These are phyloP conservation scores for Ceriops decandra DNA, from an alignment of 345 rosid genomes.

Conservation along the genomic window DNA sequence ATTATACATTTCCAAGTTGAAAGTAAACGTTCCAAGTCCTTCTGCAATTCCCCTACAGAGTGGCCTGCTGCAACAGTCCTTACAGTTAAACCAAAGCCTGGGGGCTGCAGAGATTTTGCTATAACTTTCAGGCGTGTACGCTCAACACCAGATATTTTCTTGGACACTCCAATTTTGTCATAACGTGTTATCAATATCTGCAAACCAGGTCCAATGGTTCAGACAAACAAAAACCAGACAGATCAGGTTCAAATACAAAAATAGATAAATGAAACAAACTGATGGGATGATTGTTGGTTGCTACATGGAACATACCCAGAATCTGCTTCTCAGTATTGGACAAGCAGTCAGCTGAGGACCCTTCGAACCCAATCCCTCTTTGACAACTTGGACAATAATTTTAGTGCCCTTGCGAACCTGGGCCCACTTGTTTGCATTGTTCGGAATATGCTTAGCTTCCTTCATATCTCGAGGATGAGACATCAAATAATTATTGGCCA, in stretches of 20 bases:
- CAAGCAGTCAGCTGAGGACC: conserved; percentile 86
- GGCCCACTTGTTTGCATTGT: conserved; percentile 58
- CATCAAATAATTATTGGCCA: conserved; percentile 24
- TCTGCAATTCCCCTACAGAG: conserved; percentile 80
- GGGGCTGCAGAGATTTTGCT: conserved; percentile 89
- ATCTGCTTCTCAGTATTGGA: conserved; percentile 90
- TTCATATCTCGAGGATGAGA: conserved; percentile 36
- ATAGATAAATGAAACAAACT: not conserved
- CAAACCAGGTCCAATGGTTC: conserved; percentile 24
- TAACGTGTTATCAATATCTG: conserved; percentile 66
- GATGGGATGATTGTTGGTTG: not conserved
- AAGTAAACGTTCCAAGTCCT: conserved; percentile 81
- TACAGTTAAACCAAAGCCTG: conserved; percentile 81
- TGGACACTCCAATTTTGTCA: conserved; percentile 72
- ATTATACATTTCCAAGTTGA: conserved; percentile 78
- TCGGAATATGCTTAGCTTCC: conserved; percentile 22
- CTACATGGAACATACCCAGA: conserved; percentile 62
- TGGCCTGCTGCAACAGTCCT: conserved; percentile 96
- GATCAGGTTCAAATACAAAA: not conserved
- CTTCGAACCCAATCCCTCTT: conserved; percentile 94
- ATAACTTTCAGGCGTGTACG: conserved; percentile 82
- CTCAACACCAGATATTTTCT: conserved; percentile 73
- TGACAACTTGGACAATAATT: conserved; percentile 92
- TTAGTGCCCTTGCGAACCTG: conserved; percentile 86
- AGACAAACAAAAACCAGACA: conserved; percentile 16